phyloP scores from a whole-genome alignment of 805 yeast genomes.

The Ogataea corticis region DNA sequence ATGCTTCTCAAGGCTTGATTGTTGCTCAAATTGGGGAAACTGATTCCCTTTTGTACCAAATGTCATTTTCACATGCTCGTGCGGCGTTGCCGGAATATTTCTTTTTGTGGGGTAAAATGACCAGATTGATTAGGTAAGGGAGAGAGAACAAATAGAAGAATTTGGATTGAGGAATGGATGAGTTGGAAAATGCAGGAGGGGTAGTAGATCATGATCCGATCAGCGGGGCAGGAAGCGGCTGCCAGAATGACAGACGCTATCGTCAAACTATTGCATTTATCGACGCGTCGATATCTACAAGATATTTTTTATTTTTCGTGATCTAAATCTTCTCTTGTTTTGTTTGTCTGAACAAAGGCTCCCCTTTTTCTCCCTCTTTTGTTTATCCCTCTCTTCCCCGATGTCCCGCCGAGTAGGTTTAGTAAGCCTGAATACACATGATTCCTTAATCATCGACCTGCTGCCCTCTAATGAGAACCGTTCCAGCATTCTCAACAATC shows the following conservation, averaged over 20 bases:
- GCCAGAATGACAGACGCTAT: no score
- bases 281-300: no score
- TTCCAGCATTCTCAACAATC: constrained; percentile 43
- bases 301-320: neutral
- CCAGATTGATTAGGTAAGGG: neutral
- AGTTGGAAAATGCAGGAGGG: no score
- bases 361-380: neutral
- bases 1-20: neutral
- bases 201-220: no score
- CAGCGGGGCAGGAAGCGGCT: no score
- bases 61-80: constrained; percentile 8
- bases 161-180: no score
- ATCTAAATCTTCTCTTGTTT: neutral
- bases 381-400: constrained; percentile 1
- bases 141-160: no score
- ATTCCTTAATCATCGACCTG: constrained; percentile 34
- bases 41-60: neutral
- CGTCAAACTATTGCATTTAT: no score
- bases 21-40: neutral
- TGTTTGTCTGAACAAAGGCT: neutral
- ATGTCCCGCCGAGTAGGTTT: constrained; percentile 17
- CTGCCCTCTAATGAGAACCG: constrained; percentile 57
- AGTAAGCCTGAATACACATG: constrained; percentile 5
- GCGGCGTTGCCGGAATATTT: constrained; percentile 5
- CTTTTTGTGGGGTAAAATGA: constrained; percentile 9